A percentile compares a stretch with the other conserved stretches of the same genome.
These are phyloP conservation scores for Nicotiana noctiflora DNA, from an alignment of 257 asterid genomes.

Conservation along the genomic window DNA sequence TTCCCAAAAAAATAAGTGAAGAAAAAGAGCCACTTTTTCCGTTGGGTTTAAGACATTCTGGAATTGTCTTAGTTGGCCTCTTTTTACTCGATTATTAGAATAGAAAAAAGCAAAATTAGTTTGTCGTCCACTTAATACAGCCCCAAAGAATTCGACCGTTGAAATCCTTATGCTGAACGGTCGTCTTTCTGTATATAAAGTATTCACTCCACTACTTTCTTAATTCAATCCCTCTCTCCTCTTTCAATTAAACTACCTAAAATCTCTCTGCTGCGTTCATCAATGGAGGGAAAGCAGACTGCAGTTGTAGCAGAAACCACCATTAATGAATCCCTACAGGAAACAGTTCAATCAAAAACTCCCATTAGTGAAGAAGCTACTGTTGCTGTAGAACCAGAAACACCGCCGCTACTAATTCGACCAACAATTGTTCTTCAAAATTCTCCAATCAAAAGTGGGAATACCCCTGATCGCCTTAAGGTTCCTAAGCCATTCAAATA, in stretches of 20 bases:
- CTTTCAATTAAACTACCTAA: not conserved
- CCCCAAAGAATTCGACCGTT: slow-evolving; percentile 26
- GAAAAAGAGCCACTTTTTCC: not conserved
- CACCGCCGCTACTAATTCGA: not conserved
- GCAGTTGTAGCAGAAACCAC: not conserved
- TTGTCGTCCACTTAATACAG: slow-evolving; percentile 1
- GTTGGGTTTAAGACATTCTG: not conserved
- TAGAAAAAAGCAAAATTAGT: not conserved
- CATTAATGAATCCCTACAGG: not conserved
- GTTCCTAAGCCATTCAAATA: slow-evolving; percentile 62
- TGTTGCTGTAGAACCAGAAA: not conserved
- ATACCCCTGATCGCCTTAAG: slow-evolving; percentile 48
- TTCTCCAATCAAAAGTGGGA: not conserved
- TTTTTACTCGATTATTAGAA: not conserved
- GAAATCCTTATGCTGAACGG: slow-evolving; percentile 18
- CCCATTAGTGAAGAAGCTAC: not conserved
- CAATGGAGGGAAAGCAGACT: not conserved
- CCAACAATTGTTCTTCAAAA: not conserved
- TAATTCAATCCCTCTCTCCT: not conserved
- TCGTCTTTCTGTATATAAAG: not conserved
- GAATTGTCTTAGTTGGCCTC: slow-evolving; percentile 5
- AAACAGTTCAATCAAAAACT: not conserved
- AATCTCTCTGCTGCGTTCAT: not conserved
- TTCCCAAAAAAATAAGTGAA: not conserved
- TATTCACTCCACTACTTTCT: not conserved